Evolutionary conservation across 768 basidiomycete species (phyloP).

Genomic region (Amanita fuliginea): DNA sequence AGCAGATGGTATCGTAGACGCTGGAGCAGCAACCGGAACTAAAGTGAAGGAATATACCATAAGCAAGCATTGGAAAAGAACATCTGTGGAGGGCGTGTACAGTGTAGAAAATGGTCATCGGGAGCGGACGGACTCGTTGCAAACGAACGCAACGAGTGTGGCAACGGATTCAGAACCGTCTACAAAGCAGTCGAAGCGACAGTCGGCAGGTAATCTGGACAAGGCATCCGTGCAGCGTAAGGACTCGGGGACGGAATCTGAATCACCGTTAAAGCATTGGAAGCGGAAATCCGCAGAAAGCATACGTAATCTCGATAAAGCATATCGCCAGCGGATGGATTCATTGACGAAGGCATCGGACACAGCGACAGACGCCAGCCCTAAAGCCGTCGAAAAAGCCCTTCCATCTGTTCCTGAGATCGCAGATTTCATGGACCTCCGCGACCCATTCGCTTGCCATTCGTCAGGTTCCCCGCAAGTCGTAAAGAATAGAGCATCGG

Average conservation of each 20-base stretch:
- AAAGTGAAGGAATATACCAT: background rate
- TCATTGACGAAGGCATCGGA: background rate
- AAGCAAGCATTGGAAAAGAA: background rate
- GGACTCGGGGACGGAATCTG: too few relatives aligned
- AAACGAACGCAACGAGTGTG: too few relatives aligned
- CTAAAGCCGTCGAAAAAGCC: background rate
- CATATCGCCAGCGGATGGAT: background rate
- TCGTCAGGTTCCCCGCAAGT: background rate
- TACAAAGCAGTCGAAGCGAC: too few relatives aligned
- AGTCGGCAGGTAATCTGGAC: too few relatives aligned
- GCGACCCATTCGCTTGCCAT: slow-evolving; percentile 1
- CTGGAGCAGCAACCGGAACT: background rate
- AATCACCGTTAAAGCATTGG: too few relatives aligned
- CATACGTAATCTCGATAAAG: background rate
- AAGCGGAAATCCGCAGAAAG: background rate
- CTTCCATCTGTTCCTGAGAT: background rate
- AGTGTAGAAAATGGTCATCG: too few relatives aligned
- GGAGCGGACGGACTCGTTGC: too few relatives aligned
- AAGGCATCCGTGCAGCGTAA: too few relatives aligned
- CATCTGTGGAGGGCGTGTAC: too few relatives aligned
- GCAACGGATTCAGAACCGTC: too few relatives aligned
- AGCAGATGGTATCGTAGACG: background rate
- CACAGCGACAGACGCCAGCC: background rate
- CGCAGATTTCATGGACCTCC: slow-evolving; percentile 1
- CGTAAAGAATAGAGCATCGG: background rate